Evolutionary conservation across 1,139 yeast species (phyloP).

Genomic region (Taphrina confusa): DNA sequence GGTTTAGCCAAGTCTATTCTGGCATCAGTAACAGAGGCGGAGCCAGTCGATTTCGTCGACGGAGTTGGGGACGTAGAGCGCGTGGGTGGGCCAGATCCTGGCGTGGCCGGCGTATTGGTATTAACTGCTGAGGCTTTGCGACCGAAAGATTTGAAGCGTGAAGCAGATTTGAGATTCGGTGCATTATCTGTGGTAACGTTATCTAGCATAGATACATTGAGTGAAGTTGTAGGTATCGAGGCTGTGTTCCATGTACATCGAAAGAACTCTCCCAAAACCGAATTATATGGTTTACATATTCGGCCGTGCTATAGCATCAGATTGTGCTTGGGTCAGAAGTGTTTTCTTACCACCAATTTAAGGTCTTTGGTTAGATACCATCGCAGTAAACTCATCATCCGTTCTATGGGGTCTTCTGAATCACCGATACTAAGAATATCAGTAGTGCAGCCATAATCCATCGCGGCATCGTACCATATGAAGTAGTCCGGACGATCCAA

Average conservation of each 20-base stretch:
- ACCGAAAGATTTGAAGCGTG: slow-evolving; percentile 28
- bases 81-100: slow-evolving; percentile 6
- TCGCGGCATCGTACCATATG: slow-evolving; percentile 8
- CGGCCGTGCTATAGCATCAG: slow-evolving; percentile 73
- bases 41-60: slow-evolving; percentile 48
- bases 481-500: slow-evolving; percentile 37
- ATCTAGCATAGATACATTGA: slow-evolving; percentile 11
- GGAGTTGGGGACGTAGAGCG: slow-evolving; percentile 26
- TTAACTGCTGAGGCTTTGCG: background rate
- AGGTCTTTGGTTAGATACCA: slow-evolving; percentile 67
- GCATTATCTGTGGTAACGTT: slow-evolving; percentile 1
- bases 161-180: background rate
- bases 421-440: slow-evolving; percentile 26
- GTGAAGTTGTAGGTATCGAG: slow-evolving; percentile 8
- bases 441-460: too few species aligned
- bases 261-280: slow-evolving; percentile 77
- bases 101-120: background rate
- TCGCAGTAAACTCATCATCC: slow-evolving; percentile 68
- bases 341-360: slow-evolving; percentile 28
- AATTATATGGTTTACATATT: slow-evolving; percentile 81
- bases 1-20: background rate
- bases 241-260: slow-evolving; percentile 64
- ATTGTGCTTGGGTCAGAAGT: background rate
- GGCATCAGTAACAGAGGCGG: slow-evolving; percentile 43
- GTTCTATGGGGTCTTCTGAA: slow-evolving; percentile 39